A percentile compares a stretch with the other conserved stretches of the same genome.
phyloP scores from a whole-genome alignment of 306 rosid species.

The Lupinus albus region DNA sequence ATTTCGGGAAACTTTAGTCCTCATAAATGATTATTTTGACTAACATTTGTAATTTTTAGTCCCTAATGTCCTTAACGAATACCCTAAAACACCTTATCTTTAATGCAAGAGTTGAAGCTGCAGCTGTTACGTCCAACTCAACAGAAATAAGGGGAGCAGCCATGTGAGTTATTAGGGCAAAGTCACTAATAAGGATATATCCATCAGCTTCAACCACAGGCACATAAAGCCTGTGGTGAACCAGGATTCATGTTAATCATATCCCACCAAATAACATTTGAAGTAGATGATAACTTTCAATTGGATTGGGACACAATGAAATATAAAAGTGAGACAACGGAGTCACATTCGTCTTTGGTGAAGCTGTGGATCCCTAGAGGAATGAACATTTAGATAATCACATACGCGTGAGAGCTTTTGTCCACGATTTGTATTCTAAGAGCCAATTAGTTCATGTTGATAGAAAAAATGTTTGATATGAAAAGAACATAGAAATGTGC shows the following conservation, averaged over 20 bases:
- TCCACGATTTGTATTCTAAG: constrained; percentile 49
- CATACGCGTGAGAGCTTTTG: constrained; percentile 28
- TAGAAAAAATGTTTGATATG: constrained; percentile 35
- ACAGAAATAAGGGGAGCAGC: constrained; percentile 62
- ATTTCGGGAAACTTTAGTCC: too few relatives aligned
- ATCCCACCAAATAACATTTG: too few relatives aligned
- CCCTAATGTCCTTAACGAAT: too few relatives aligned
- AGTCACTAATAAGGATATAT: constrained; percentile 62
- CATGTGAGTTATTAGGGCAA: constrained; percentile 51
- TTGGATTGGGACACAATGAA: too few relatives aligned
- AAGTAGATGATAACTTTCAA: too few relatives aligned
- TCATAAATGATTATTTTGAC: too few relatives aligned
- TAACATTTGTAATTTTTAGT: too few relatives aligned
- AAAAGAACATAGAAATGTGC: constrained; percentile 40
- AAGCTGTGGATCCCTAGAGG: constrained; percentile 78
- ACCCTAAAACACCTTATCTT: constrained; percentile 11
- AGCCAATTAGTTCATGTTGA: constrained; percentile 38
- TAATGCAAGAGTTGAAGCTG: constrained; percentile 65
- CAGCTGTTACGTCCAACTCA: constrained; percentile 64
- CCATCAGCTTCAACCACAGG: too few relatives aligned
- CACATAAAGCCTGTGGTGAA: constrained; percentile 50
- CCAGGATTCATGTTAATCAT: too few relatives aligned
- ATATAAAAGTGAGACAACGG: too few relatives aligned
- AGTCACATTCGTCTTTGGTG: too few relatives aligned
- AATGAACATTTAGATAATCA: constrained; percentile 48